Evolutionary conservation across 441 rosid genomes (phyloP).

Genomic region (Syzygium malaccense): DNA sequence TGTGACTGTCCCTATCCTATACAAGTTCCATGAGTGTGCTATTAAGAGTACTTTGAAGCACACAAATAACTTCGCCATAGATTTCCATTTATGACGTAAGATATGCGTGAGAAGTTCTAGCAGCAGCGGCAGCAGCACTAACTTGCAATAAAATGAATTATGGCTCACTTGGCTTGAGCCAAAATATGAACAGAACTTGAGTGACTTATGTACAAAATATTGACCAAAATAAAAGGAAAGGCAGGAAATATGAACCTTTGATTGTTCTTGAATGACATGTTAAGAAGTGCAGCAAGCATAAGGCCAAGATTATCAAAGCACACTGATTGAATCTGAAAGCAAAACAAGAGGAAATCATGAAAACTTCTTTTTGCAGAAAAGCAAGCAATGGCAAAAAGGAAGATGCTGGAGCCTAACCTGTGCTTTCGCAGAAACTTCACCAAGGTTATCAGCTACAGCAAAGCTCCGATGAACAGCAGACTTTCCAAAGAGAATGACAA

Average conservation of each 20-base stretch:
- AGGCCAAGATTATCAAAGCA: conserved; percentile 76
- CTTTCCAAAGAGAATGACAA: conserved; percentile 19
- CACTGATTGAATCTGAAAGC: conserved; percentile 62
- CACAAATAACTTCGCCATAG: neutral
- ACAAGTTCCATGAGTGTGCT: neutral
- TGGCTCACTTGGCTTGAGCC: neutral
- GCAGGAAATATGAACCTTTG: conserved; percentile 36
- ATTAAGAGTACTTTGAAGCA: neutral
- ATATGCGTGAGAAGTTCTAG: neutral
- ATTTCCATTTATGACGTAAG: neutral
- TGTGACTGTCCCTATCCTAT: neutral
- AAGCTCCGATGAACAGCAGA: conserved; percentile 89
- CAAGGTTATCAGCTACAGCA: conserved; percentile 88
- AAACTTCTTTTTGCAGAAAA: neutral
- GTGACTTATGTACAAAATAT: neutral
- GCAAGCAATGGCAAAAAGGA: neutral
- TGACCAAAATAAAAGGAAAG: neutral
- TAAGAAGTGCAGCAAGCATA: conserved; percentile 55
- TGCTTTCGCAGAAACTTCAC: conserved; percentile 92
- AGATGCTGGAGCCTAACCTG: conserved; percentile 32
- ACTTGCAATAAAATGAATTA: neutral
- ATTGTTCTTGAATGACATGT: conserved; percentile 49
- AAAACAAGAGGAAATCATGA: neutral
- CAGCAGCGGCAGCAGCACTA: neutral
- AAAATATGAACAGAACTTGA: neutral